Conservation (phyloP, 306 rosid genomes). For the Prunus campanulata region DNA sequence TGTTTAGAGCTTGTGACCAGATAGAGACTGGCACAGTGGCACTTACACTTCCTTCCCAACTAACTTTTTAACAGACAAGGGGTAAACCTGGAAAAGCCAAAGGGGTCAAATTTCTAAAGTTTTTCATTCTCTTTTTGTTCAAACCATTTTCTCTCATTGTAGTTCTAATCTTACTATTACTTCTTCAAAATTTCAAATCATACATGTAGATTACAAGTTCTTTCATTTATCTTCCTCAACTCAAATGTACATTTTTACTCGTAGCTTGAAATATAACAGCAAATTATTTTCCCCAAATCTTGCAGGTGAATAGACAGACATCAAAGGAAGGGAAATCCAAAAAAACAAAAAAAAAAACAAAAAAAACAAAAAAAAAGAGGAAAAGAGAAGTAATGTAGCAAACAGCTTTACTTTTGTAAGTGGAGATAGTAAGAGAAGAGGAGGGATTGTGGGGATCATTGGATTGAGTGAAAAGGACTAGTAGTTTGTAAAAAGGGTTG, state of each 20-base stretch:
- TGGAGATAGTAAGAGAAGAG: constrained; percentile 39
- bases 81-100: constrained; percentile 5
- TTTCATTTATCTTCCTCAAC: neutral
- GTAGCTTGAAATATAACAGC: neutral
- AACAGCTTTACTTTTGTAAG: constrained; percentile 52
- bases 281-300: neutral
- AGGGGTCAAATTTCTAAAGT: neutral
- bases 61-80: constrained; percentile 18
- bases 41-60: constrained; percentile 12
- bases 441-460: constrained; percentile 5
- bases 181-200: neutral
- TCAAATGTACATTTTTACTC: neutral
- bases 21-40: neutral
- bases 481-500: constrained; percentile 36
- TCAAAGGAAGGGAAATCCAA: constrained; percentile 16
- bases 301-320: constrained; percentile 43
- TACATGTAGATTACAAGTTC: neutral
- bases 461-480: constrained; percentile 44
- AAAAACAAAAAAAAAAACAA: neutral
- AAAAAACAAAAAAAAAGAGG: neutral
- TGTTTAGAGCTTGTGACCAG: neutral
- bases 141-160: neutral
- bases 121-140: neutral
- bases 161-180: neutral
- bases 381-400: constrained; percentile 28